Evolutionary conservation across 352 stramenopile species (phyloP).

Genomic region (Globisporangium carolinianum): DNA sequence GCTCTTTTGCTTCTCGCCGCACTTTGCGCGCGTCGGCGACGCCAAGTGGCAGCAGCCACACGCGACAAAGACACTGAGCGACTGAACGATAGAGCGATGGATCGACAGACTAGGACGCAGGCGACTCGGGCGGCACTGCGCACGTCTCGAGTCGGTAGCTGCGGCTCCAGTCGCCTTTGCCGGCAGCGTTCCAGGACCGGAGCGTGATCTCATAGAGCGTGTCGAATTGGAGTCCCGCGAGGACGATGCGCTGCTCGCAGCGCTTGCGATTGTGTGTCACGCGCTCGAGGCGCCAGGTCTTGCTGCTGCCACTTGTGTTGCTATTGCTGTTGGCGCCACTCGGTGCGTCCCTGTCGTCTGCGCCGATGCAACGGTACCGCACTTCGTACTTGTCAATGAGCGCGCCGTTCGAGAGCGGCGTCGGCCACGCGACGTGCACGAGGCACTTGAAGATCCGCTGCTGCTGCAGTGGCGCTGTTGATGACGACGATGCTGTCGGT

Average conservation of each 20-base stretch:
- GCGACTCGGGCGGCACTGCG: constrained; percentile 17
- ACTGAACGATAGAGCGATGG: constrained; percentile 9
- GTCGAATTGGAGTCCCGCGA: constrained; percentile 53
- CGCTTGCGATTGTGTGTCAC: constrained; percentile 36
- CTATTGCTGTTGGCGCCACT: constrained; percentile 9
- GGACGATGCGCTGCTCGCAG: constrained; percentile 24
- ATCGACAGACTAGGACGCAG: constrained; percentile 17
- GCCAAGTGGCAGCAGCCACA: constrained; percentile 5
- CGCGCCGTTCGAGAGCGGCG: constrained; percentile 56
- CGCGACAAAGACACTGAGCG: constrained; percentile 2
- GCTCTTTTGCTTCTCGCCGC: constrained; percentile 59
- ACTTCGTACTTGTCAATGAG: constrained; percentile 73
- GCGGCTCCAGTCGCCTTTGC: constrained; percentile 51
- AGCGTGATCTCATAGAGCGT: constrained; percentile 54
- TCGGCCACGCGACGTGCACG: constrained; percentile 39
- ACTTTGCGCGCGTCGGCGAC: constrained; percentile 38
- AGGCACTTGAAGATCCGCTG: constrained; percentile 56
- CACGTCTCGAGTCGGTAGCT: constrained; percentile 32
- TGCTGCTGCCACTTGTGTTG: background rate
- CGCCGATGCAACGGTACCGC: constrained; percentile 32
- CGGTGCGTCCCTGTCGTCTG: constrained; percentile 12
- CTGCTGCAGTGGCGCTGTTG: constrained; percentile 16
- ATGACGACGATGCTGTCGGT: background rate
- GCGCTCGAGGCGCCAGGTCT: constrained; percentile 34
- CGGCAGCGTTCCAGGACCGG: constrained; percentile 48